phyloP scores from a whole-genome alignment of 306 rosid species.

The Vigna mungo region DNA sequence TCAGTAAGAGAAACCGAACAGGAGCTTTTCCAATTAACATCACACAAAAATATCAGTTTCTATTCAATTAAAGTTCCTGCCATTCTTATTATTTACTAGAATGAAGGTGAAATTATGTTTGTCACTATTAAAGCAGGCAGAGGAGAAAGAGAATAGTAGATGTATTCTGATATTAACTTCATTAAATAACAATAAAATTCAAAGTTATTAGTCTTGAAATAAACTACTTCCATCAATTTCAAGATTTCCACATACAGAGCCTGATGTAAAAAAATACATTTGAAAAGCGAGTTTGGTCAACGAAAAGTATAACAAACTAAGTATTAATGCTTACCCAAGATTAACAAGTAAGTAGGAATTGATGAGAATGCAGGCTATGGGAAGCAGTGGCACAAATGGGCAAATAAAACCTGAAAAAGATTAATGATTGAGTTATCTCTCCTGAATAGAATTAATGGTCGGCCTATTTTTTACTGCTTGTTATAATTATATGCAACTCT shows the following conservation, averaged over 20 bases:
- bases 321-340: slow-evolving; percentile 70
- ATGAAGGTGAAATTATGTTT: neutral
- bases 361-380: slow-evolving; percentile 78
- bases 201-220: slow-evolving; percentile 2
- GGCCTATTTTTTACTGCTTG: neutral
- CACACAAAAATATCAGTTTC: neutral
- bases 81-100: neutral
- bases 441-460: slow-evolving; percentile 25
- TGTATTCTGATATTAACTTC: too few relatives aligned
- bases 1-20: neutral
- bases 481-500: neutral
- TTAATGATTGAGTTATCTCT: slow-evolving; percentile 21
- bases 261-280: neutral
- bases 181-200: neutral
- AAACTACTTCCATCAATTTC: slow-evolving; percentile 11
- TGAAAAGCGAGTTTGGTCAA: slow-evolving; percentile 19
- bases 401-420: slow-evolving; percentile 79
- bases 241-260: slow-evolving; percentile 3
- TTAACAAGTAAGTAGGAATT: slow-evolving; percentile 77
- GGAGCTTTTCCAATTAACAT: neutral
- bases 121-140: neutral
- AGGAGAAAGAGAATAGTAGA: too few relatives aligned
- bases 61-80: neutral
- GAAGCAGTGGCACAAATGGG: slow-evolving; percentile 90
- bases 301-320: neutral